A percentile compares a stretch with the other conserved stretches of the same genome.
Conservation (phyloP, 192 early-diverging fungal species). For the Chytriomyces hyalinus region DNA sequence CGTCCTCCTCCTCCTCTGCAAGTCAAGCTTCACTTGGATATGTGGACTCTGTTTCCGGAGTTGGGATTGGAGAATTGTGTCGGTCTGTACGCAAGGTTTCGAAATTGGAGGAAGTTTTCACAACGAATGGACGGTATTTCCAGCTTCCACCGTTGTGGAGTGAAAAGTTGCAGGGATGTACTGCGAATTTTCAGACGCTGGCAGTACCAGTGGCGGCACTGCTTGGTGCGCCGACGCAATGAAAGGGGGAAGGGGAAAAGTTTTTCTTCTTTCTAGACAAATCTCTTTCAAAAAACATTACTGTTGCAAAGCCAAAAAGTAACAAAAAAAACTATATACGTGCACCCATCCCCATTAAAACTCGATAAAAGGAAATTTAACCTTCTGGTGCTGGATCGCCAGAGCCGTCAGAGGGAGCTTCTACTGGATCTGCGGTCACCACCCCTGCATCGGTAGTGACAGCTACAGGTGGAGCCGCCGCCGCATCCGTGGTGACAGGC, state of each 20-base stretch:
- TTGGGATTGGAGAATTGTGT: conserved; percentile 23
- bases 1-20: not conserved
- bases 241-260: too few relatives aligned
- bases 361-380: not conserved
- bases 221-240: not conserved
- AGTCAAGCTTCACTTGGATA: not conserved
- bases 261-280: not conserved
- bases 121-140: not conserved
- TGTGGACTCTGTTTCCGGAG: not conserved
- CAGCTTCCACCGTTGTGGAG: conserved; percentile 29
- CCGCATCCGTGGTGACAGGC: too few relatives aligned
- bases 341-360: not conserved
- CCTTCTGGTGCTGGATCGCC: too few relatives aligned
- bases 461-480: too few relatives aligned
- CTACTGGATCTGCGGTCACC: too few relatives aligned
- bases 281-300: not conserved
- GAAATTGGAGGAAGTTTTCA: conserved; percentile 9
- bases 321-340: not conserved
- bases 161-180: conserved; percentile 10
- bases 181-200: conserved; percentile 10
- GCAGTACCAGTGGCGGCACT: not conserved
- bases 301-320: not conserved
- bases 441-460: too few relatives aligned
- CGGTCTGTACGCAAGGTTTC: not conserved
- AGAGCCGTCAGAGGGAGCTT: too few relatives aligned